Conservation (phyloP, 1,139 yeast genomes). For the Eremothecium cymbalariae region DNA sequence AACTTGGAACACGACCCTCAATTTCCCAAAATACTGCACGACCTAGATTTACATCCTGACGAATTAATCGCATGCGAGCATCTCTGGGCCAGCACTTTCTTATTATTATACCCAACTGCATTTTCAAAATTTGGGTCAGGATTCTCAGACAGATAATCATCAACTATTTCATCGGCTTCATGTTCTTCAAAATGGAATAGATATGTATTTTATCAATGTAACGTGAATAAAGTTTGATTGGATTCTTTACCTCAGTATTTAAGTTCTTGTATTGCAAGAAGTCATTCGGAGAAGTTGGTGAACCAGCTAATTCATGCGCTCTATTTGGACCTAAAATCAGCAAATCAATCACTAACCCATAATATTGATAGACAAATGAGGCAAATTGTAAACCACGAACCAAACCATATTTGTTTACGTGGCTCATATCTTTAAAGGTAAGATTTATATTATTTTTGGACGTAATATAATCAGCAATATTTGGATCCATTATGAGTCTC, state of each 20-base stretch:
- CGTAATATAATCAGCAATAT: conserved; percentile 89
- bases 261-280: conserved; percentile 62
- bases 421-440: conserved; percentile 91
- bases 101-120: conserved; percentile 80
- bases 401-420: conserved; percentile 81
- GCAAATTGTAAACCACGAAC: conserved; percentile 85
- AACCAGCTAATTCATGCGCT: conserved; percentile 83
- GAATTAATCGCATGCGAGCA: conserved; percentile 78
- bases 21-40: conserved; percentile 92
- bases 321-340: conserved; percentile 77
- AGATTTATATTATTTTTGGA: conserved; percentile 80
- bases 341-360: conserved; percentile 78
- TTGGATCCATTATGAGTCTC: conserved; percentile 77
- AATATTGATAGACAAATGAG: conserved; percentile 81
- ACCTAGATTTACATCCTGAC: conserved; percentile 88
- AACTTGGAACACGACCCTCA: conserved; percentile 65
- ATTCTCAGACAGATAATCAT: conserved; percentile 69
- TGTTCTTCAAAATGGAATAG: conserved; percentile 61
- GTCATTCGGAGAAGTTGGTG: conserved; percentile 60
- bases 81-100: conserved; percentile 95
- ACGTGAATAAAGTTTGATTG: conserved; percentile 74
- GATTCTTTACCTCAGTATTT: conserved; percentile 55
- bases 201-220: conserved; percentile 78
- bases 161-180: conserved; percentile 68
- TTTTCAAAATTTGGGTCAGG: conserved; percentile 90